A percentile compares a stretch with the other conserved stretches of the same genome.
phyloP scores from a whole-genome alignment of 805 yeast genomes.

The Saccharomycopsis capsularis region DNA sequence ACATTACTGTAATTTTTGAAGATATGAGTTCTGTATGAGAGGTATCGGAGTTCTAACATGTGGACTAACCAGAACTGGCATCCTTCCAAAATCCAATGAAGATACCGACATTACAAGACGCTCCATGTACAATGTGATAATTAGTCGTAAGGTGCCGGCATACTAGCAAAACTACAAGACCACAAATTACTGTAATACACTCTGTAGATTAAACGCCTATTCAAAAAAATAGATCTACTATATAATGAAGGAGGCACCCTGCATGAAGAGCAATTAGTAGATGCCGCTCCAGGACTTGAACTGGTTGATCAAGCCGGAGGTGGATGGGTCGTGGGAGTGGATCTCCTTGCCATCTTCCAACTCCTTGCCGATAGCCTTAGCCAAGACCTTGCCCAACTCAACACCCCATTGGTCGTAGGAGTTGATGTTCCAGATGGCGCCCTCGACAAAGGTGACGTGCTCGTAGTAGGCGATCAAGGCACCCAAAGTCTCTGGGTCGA shows the following conservation, averaged over 20 bases:
- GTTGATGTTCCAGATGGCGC: constrained; percentile 99
- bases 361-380: constrained; percentile 91
- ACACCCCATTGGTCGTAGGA: constrained; percentile 99
- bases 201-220: no score
- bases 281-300: constrained; percentile 74
- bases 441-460: constrained; percentile 95
- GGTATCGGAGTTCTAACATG: no score
- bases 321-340: constrained; percentile 77
- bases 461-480: constrained; percentile 97
- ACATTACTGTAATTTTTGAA: no score
- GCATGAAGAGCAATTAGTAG: constrained; percentile 24
- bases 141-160: background rate
- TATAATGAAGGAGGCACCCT: no score
- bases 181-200: background rate
- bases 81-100: no score
- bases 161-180: background rate
- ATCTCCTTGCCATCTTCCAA: constrained; percentile 56
- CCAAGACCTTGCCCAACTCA: constrained; percentile 95
- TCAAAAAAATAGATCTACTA: no score
- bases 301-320: constrained; percentile 89
- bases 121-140: no score
- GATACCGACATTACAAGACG: no score
- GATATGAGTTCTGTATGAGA: no score
- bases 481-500: constrained; percentile 95
- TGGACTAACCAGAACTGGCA: no score